Conservation (phyloP, 208 protist genomes). For the Crithidia sp. region DNA sequence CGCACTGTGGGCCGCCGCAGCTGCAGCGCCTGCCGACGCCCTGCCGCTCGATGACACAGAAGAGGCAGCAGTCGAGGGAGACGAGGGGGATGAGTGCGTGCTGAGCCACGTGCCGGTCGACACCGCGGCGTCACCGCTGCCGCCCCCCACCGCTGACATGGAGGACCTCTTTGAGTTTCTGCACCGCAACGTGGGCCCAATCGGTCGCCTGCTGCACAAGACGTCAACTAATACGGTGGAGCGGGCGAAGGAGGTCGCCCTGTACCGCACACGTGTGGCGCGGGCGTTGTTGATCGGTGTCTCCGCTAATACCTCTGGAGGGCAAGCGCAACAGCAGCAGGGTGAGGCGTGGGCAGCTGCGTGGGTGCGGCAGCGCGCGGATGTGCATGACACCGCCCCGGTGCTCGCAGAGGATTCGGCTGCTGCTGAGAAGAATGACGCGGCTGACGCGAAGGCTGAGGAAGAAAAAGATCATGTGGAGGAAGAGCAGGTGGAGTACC, state of each 20-base stretch:
- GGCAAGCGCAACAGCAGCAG: background rate
- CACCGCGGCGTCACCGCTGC: slow-evolving; percentile 14
- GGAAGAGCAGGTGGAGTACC: slow-evolving; percentile 24
- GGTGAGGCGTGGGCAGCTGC: slow-evolving; percentile 14
- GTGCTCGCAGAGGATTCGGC: background rate
- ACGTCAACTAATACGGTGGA: slow-evolving; percentile 33
- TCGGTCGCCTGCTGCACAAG: slow-evolving; percentile 56
- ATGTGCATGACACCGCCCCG: slow-evolving; percentile 21
- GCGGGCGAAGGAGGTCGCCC: slow-evolving; percentile 31
- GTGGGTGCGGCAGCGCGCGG: slow-evolving; percentile 24
- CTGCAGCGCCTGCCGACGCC: background rate
- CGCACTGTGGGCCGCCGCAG: slow-evolving; percentile 23
- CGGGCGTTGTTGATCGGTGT: slow-evolving; percentile 32
- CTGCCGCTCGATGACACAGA: slow-evolving; percentile 12
- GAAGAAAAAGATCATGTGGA: slow-evolving; percentile 16
- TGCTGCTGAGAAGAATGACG: background rate
- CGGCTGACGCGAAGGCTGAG: background rate
- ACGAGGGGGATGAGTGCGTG: slow-evolving; percentile 9
- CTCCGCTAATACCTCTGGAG: background rate
- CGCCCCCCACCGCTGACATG: slow-evolving; percentile 49
- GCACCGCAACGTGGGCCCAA: slow-evolving; percentile 33
- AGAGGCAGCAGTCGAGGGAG: background rate
- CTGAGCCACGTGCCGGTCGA: slow-evolving; percentile 10
- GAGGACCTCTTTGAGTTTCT: slow-evolving; percentile 56
- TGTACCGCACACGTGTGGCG: slow-evolving; percentile 26